phyloP scores from a whole-genome alignment of 1,284 basidiomycete genomes.

The Ceratobasidium sp. region DNA sequence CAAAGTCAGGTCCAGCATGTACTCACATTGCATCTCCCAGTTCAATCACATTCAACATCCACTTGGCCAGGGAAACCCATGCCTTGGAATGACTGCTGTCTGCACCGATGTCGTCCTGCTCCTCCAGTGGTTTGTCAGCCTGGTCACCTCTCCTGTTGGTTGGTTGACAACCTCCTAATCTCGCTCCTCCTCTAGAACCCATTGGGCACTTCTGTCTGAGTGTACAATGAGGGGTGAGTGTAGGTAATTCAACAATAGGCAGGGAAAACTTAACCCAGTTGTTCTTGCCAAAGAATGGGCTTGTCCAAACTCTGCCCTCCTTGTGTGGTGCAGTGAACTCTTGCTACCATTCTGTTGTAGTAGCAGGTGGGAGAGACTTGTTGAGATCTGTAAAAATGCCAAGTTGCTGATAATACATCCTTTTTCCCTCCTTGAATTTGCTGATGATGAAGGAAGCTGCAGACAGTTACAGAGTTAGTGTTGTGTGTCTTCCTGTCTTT shows the following conservation, averaged over 20 bases:
- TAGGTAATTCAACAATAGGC: too few relatives aligned
- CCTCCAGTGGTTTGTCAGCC: too few relatives aligned
- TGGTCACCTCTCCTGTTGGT: too few relatives aligned
- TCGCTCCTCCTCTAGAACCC: too few relatives aligned
- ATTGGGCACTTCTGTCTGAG: not conserved
- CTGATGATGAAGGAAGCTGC: not conserved
- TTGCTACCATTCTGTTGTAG: not conserved
- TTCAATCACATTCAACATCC: not conserved
- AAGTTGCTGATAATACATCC: not conserved
- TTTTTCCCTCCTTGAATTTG: not conserved
- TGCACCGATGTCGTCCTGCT: too few relatives aligned
- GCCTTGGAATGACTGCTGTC: too few relatives aligned
- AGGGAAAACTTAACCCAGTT: not conserved
- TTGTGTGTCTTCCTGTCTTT: too few relatives aligned
- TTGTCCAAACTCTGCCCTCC: conserved; percentile 3
- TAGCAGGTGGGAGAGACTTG: not conserved
- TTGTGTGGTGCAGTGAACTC: not conserved
- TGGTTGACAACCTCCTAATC: too few relatives aligned
- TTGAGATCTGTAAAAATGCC: not conserved
- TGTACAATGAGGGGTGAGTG: not conserved
- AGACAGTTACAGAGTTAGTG: too few relatives aligned
- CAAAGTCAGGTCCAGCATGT: too few relatives aligned
- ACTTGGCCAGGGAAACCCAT: not conserved
- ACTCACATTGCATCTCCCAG: conserved; percentile 11
- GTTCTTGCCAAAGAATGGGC: not conserved